Evolutionary conservation across 495 filamentous ascomycete genomes (phyloP), one percentile per base, ranked within the genome.

Genomic region (Penicillium cataractarum): DNA sequence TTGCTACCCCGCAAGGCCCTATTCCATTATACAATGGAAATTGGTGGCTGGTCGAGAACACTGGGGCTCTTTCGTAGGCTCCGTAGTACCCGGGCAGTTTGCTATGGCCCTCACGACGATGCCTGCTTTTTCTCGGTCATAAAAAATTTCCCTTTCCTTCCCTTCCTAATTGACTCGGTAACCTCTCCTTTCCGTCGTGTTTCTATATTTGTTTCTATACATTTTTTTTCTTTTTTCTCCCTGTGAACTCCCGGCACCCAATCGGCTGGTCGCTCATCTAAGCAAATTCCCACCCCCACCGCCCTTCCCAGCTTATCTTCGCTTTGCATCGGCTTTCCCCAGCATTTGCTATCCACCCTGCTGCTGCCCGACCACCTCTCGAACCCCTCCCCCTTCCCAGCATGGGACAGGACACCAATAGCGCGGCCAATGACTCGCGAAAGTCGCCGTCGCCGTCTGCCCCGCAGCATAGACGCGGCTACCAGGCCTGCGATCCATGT

Each of bases 401-500:
- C 58, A 72, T 72, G 70, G 68, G 65, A 59, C 67, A 64, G 58
- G 70, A 70, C 54, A 57, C 65, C 62, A 70, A 70, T 65, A 68
- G 68, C 49, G 57, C 58, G 54, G 58, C 52, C 33, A 44, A 60
- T 56, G 64, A 63, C 39, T 61, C 62, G 61, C 60, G 58, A 52
- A 76, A 74, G 55, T 76, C 78, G 27, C 64, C 71, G 22, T 75
- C 78, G 32, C 66, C 76, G 19, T 68, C 66, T 61, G 65, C 66
- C 64, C 66, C 63, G 57, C 86, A 87, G 68, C 89, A 91, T 75
- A 88, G 89, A 65, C 86, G 89, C 59, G 89, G 89, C 56, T 93
- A 93, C 68, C 90, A 93, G 77, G 90, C 90, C 42, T 97, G 93
- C 77, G 95, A 96, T 69, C 93, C 93, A 9, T 97, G 93, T 73